A percentile compares a stretch with the other conserved stretches of the same genome.
Conservation (phyloP, 148 eudicot species). For the Camellia lanceoleosa region DNA sequence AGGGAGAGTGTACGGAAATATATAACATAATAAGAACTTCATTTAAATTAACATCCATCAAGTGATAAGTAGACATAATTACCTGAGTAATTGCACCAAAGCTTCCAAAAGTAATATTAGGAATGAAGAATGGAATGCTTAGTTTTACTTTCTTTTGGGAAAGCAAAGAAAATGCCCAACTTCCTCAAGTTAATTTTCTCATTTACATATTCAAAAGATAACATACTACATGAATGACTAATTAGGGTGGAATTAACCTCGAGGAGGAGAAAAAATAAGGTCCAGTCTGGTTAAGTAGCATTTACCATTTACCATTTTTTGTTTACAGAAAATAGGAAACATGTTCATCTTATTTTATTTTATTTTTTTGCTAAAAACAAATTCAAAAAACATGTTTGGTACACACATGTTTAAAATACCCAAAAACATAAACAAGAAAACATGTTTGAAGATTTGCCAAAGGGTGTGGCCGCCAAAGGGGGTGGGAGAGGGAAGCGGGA, state of each 20-base stretch:
- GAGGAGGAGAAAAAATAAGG: too few relatives aligned
- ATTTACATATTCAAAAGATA: slow-evolving; percentile 29
- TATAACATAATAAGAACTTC: neutral
- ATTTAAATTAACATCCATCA: neutral
- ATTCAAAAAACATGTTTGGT: neutral
- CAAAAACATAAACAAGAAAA: too few relatives aligned
- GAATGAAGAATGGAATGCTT: slow-evolving; percentile 93
- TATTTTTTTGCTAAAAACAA: neutral
- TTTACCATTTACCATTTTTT: too few relatives aligned
- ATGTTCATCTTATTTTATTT: neutral
- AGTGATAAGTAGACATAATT: neutral
- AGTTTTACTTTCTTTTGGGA: slow-evolving; percentile 88
- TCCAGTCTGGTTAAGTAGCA: neutral
- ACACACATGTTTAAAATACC: neutral
- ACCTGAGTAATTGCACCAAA: slow-evolving; percentile 99
- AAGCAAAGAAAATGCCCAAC: slow-evolving; percentile 88
- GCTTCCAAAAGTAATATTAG: slow-evolving; percentile 96
- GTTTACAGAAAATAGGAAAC: too few relatives aligned
- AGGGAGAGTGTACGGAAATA: neutral
- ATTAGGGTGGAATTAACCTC: neutral
- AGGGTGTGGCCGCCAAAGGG: too few relatives aligned
- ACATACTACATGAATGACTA: slow-evolving; percentile 23
- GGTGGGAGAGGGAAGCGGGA: too few relatives aligned
- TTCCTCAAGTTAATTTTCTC: slow-evolving; percentile 55
- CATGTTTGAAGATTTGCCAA: too few relatives aligned